Evolutionary conservation across 73 alveolate genomes (phyloP).

Genomic region (Loxodes magnus): DNA sequence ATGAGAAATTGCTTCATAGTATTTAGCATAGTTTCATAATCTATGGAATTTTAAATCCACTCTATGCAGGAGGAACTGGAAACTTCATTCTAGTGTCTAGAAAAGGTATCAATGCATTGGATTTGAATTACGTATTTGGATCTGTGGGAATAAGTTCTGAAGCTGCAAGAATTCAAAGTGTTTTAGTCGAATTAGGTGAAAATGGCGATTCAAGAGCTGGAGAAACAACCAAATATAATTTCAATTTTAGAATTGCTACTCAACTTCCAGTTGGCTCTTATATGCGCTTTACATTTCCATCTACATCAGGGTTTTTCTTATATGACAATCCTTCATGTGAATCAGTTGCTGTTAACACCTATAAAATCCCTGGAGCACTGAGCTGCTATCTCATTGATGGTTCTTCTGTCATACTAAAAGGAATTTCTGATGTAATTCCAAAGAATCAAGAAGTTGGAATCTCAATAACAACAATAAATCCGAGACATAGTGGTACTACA

Average conservation of each 20-base stretch:
- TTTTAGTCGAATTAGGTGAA: background rate
- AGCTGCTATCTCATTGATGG: background rate
- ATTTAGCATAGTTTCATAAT: background rate
- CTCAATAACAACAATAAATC: constrained; percentile 7
- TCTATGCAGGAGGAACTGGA: constrained; percentile 13
- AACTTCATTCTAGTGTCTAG: background rate
- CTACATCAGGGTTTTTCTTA: background rate
- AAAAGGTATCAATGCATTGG: background rate
- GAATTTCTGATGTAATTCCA: background rate
- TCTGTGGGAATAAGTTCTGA: constrained; percentile 11
- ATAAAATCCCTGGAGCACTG: background rate
- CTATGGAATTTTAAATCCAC: background rate
- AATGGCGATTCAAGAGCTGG: constrained; percentile 4
- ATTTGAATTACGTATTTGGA: constrained; percentile 9
- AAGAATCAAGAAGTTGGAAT: background rate
- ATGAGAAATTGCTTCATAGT: background rate
- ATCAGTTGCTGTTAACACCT: background rate
- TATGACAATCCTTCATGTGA: background rate
- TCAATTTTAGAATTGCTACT: background rate
- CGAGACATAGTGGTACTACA: background rate
- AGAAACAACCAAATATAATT: constrained; percentile 4
- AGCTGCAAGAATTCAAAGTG: background rate
- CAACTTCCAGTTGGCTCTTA: background rate
- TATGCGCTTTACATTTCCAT: constrained; percentile 10
- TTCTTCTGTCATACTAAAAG: background rate